A percentile compares a stretch with the other conserved stretches of the same genome.
Conservation (phyloP, 2,329 filamentous ascomycete species). For the Exophiala sideris region DNA sequence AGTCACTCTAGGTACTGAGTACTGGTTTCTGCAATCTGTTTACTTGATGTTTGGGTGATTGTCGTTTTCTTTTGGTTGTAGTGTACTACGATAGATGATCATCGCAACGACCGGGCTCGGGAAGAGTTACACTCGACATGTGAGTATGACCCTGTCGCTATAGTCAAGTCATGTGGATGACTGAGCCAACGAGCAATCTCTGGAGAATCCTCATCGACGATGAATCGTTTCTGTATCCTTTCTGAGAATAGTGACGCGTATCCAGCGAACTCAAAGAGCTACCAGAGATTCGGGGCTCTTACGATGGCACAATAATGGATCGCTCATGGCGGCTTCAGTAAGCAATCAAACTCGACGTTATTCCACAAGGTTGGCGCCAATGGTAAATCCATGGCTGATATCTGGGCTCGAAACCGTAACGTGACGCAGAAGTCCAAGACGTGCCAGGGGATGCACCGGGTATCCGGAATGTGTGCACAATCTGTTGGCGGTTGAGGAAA, state of each 20-base stretch:
- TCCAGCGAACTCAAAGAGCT: neutral
- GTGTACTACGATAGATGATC: neutral
- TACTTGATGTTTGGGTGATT: neutral
- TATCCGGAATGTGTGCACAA: too few species aligned
- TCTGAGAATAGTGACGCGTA: neutral
- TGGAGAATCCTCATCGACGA: neutral
- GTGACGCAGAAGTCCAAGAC: too few species aligned
- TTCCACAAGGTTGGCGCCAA: too few species aligned
- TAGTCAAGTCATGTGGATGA: neutral
- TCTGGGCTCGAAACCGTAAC: too few species aligned
- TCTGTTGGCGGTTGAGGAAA: too few species aligned
- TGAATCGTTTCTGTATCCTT: neutral
- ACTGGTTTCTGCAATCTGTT: neutral
- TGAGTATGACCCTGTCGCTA: neutral
- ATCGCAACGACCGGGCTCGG: neutral
- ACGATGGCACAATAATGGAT: neutral
- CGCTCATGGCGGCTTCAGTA: neutral
- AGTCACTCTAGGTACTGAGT: constrained; percentile 4
- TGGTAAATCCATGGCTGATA: too few species aligned
- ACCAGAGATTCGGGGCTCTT: too few species aligned
- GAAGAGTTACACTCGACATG: neutral
- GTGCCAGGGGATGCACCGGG: too few species aligned
- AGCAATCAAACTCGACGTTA: too few species aligned
- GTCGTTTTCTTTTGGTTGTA: neutral
- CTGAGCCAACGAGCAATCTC: neutral